These are phyloP conservation scores for Oxalis stricta DNA, from an alignment of 441 rosid species.

Conservation along the genomic window DNA sequence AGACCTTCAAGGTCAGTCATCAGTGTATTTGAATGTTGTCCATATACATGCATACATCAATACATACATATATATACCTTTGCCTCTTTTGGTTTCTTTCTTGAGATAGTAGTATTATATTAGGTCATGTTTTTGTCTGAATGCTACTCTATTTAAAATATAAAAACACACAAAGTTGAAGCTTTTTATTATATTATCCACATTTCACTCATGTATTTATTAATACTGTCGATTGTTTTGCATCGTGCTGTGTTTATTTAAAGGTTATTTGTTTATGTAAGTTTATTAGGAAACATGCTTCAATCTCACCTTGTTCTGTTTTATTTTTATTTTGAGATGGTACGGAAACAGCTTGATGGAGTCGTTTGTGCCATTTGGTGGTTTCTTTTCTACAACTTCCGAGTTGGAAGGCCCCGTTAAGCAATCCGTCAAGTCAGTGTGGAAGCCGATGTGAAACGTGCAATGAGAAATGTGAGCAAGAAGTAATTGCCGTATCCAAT, in stretches of 20 bases:
- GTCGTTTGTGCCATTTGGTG: constrained; percentile 87
- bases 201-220: too few species aligned
- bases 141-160: too few species aligned
- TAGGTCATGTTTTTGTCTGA: too few species aligned
- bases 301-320: too few species aligned
- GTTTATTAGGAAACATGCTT: neutral
- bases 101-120: too few species aligned
- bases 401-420: constrained; percentile 34
- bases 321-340: constrained; percentile 5
- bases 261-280: neutral
- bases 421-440: constrained; percentile 20
- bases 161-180: too few species aligned
- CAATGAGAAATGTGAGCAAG: constrained; percentile 33
- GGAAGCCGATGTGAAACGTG: constrained; percentile 20
- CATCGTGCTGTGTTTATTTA: too few species aligned
- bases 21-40: too few species aligned
- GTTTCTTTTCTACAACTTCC: constrained; percentile 57
- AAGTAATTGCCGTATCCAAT: constrained; percentile 21
- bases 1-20: constrained; percentile 53
- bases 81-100: neutral
- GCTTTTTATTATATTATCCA: too few species aligned
- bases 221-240: too few species aligned
- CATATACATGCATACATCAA: too few species aligned
- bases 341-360: constrained; percentile 54
- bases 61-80: too few species aligned